Evolutionary conservation across 768 basidiomycete genomes (phyloP), one percentile per base, ranked within the genome.

Genomic region (Xerocomellus chrysenteron): DNA sequence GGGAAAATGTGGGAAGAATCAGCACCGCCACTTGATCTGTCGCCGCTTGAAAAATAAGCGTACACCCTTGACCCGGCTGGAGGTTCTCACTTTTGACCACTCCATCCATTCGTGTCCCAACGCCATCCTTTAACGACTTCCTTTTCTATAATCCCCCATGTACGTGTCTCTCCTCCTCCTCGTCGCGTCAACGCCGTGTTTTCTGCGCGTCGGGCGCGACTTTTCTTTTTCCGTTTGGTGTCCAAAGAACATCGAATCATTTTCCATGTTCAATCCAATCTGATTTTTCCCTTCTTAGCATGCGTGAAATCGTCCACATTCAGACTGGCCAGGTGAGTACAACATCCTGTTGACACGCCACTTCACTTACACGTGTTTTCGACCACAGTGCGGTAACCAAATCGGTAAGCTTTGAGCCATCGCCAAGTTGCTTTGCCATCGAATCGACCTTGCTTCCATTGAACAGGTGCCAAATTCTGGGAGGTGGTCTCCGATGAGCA

Each of bases 251-350:
- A 58, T 65, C 50, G 59, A 59, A 58, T 62, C 49, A 32, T 50
- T 50, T 47, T 58, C 46, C 50, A 17, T 52, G 58, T 66, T 45
- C 52, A 52, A 40, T 48, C 57, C 53, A 54, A 56, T 51, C 72
- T 70, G 65, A 61, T 70, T 68, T 51, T 57, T 51, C 41, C 57
- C 61, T 66, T 70, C 68, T 43, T 66, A 93, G 91, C 82, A 94
- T 93, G 92, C 92, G 95, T 82, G 95, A 98, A 87, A 98, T 98
- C 78, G 95, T 98, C 74, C 96, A 98, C 80, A 87, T 98, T 71
- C 96, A 98, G 77, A 98, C 96, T 62, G 96, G 96, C 80, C 96
- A 97, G 86, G 93, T 93, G 69, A 66, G 80, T 72, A 50, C 43
- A 36, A 32, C 35, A 47, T 58, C 53, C 36, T 35, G 14, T 26